Percentiles rank a stretch among this genome's conserved stretches.
Evolutionary conservation across 441 rosid genomes (phyloP).

Genomic region (Erodium moschatum): DNA sequence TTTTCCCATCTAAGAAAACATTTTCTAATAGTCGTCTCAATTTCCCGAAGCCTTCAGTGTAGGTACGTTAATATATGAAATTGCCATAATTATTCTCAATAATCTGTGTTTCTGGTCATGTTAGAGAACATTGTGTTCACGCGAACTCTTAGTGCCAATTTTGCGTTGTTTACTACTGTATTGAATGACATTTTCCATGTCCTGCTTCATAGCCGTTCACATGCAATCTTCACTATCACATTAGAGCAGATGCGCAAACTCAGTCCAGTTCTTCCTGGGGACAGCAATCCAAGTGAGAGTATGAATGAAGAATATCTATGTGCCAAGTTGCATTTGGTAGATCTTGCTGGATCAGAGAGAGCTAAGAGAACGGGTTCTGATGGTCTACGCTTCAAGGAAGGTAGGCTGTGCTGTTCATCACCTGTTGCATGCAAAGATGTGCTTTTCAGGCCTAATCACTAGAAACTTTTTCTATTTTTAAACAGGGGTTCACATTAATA

Average conservation of each 20-base stretch:
- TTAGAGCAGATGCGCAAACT: constrained; percentile 86
- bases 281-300: constrained; percentile 41
- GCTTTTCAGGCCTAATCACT: constrained; percentile 16
- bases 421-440: constrained; percentile 16
- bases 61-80: too few species aligned
- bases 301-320: constrained; percentile 89
- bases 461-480: constrained; percentile 22
- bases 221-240: constrained; percentile 96
- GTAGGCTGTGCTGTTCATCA: constrained; percentile 31
- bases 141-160: background rate
- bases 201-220: constrained; percentile 70
- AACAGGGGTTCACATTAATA: constrained; percentile 92
- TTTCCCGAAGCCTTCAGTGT: too few species aligned
- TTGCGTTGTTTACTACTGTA: background rate
- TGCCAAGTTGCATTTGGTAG: constrained; percentile 94
- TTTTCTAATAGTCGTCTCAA: background rate
- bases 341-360: constrained; percentile 98
- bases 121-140: constrained; percentile 7
- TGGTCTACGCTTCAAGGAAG: constrained; percentile 95
- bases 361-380: constrained; percentile 98
- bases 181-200: constrained; percentile 17
- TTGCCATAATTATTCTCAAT: background rate
- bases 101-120: background rate
- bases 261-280: constrained; percentile 48
- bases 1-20: background rate